A percentile compares a stretch with the other conserved stretches of the same genome.
Conservation (phyloP, 495 filamentous ascomycete species). For the Neurospora sp. region DNA sequence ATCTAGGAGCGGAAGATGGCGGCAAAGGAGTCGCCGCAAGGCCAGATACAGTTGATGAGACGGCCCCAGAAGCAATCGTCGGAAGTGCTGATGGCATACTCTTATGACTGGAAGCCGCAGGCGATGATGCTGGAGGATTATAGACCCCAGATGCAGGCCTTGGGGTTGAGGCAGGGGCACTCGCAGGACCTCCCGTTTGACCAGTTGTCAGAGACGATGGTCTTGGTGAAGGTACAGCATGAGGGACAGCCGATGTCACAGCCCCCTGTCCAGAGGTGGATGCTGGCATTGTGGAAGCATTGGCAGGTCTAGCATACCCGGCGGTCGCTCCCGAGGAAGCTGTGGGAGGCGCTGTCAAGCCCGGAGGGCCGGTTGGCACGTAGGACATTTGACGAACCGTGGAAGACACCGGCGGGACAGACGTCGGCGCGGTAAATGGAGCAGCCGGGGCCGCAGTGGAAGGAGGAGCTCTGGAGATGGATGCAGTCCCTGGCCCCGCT, state of each 20-base stretch:
- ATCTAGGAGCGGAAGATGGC: not conserved
- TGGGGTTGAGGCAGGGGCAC: not conserved
- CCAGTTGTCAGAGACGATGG: not conserved
- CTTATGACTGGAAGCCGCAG: not conserved
- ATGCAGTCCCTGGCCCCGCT: not conserved
- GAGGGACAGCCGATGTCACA: not conserved
- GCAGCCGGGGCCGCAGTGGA: not conserved
- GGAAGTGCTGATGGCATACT: not conserved
- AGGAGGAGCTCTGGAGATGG: not conserved
- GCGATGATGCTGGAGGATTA: not conserved
- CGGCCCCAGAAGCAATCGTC: not conserved
- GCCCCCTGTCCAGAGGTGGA: not conserved
- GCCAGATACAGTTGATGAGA: not conserved
- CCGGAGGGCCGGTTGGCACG: not conserved
- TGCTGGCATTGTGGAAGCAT: not conserved
- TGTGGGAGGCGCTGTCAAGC: not conserved
- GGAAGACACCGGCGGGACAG: not conserved
- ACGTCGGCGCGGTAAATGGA: not conserved
- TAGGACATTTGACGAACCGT: not conserved
- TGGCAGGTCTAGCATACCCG: not conserved
- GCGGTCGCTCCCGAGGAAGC: not conserved
- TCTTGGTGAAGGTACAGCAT: not conserved
- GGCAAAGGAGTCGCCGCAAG: not conserved
- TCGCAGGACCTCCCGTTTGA: not conserved
- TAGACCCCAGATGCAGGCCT: not conserved